A percentile compares a stretch with the other conserved stretches of the same genome.
phyloP scores from a whole-genome alignment of 768 basidiomycete species.

The Leccinum disarticulatum region DNA sequence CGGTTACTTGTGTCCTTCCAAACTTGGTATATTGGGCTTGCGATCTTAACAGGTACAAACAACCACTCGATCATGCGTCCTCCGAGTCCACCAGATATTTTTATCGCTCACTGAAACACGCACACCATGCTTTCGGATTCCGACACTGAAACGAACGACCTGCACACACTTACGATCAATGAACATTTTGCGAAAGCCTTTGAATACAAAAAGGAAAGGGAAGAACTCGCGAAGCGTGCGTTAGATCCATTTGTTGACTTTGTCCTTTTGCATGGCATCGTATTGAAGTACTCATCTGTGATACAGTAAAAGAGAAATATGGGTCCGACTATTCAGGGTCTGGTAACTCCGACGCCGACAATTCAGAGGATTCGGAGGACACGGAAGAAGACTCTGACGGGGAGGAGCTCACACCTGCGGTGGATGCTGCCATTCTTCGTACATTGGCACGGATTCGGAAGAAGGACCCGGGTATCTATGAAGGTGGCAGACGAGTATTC shows the following conservation, averaged over 20 bases:
- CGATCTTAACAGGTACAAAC: conserved; percentile 23
- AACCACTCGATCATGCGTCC: background rate
- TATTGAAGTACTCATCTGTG: background rate
- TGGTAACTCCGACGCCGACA: conserved; percentile 26
- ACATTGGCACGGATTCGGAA: conserved; percentile 83
- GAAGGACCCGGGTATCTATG: conserved; percentile 85
- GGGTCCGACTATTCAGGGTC: conserved; percentile 61
- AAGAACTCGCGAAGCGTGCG: conserved; percentile 78
- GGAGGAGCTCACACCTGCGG: conserved; percentile 87
- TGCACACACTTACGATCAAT: conserved; percentile 63
- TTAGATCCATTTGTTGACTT: conserved; percentile 10
- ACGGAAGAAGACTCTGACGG: conserved; percentile 94
- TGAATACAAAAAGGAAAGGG: conserved; percentile 78
- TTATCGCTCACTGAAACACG: background rate
- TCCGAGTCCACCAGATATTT: background rate
- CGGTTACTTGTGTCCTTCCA: too few species aligned
- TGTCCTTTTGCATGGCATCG: background rate
- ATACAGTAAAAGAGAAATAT: conserved; percentile 81
- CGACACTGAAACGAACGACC: conserved; percentile 44
- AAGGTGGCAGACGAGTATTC: conserved; percentile 67
- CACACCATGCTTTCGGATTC: conserved; percentile 48
- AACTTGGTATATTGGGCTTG: background rate
- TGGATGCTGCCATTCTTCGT: conserved; percentile 92
- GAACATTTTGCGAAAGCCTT: conserved; percentile 81
- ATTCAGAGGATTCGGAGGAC: conserved; percentile 61